Conservation (phyloP, 305 asterid species). For the Fraxinus floribunda region DNA sequence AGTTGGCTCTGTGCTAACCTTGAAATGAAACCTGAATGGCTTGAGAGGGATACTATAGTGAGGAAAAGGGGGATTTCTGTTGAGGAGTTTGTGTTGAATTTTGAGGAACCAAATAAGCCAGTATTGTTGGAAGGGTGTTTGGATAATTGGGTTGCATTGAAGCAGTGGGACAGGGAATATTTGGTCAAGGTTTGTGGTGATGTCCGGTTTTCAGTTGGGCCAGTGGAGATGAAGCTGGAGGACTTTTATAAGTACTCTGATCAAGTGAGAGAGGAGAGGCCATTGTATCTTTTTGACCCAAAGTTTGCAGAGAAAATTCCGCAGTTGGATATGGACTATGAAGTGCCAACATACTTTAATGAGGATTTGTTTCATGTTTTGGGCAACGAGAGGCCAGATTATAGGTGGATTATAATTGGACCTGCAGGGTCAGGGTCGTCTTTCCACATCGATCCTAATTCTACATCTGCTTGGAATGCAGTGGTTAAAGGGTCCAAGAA, state of each 20-base stretch:
- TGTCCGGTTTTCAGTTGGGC: constrained; percentile 67
- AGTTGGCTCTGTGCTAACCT: constrained; percentile 99
- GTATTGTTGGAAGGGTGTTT: constrained; percentile 87
- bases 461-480: constrained; percentile 99
- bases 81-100: constrained; percentile 62
- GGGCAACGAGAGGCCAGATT: constrained; percentile 82
- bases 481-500: constrained; percentile 89
- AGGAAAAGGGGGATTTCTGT: constrained; percentile 71
- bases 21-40: constrained; percentile 95
- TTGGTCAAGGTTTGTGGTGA: constrained; percentile 59
- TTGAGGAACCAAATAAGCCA: constrained; percentile 87
- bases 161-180: constrained; percentile 80
- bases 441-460: constrained; percentile 93
- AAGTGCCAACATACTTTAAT: constrained; percentile 60
- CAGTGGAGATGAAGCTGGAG: constrained; percentile 79
- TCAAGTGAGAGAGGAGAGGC: constrained; percentile 83
- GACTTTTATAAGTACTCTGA: constrained; percentile 75
- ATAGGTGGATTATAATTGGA: constrained; percentile 90
- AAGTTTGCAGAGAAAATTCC: constrained; percentile 78
- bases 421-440: constrained; percentile 99
- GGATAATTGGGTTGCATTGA: constrained; percentile 65
- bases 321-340: constrained; percentile 66
- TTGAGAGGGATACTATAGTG: constrained; percentile 75
- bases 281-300: constrained; percentile 90
- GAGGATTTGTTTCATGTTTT: constrained; percentile 91